Percentiles rank a stretch among this genome's conserved stretches.
phyloP scores from a whole-genome alignment of 2,329 filamentous ascomycete species.

The Nemania serpens region DNA sequence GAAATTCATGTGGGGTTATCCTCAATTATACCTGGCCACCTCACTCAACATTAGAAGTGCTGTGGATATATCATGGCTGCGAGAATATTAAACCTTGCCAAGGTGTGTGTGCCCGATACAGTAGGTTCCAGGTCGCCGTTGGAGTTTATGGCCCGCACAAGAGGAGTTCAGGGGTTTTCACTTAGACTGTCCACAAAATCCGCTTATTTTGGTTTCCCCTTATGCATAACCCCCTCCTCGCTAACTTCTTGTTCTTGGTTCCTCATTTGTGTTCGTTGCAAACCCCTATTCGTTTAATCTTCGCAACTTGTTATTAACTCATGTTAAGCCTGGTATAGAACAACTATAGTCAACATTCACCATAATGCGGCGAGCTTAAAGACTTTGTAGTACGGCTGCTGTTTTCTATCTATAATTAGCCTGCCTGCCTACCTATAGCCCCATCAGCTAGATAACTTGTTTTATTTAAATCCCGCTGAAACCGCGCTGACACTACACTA shows the following conservation, averaged over 20 bases:
- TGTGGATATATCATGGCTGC: background rate
- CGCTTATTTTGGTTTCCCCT: constrained; percentile 18
- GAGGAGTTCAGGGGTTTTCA: constrained; percentile 1
- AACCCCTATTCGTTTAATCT: background rate
- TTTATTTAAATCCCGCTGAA: background rate
- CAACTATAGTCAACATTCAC: background rate
- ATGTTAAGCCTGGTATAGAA: background rate
- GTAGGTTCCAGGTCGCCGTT: too few species aligned
- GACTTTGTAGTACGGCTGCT: background rate
- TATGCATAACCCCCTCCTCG: background rate
- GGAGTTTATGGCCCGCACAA: background rate
- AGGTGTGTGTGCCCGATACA: background rate
- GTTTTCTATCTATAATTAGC: background rate
- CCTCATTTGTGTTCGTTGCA: background rate
- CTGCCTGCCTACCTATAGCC: background rate
- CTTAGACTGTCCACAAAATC: constrained; percentile 16
- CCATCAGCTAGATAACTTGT: background rate
- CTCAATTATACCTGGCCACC: background rate
- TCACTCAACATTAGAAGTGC: background rate
- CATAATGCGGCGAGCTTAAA: background rate
- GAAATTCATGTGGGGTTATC: background rate
- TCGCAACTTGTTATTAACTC: background rate
- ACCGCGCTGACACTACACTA: background rate
- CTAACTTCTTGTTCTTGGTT: background rate
- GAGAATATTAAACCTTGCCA: background rate